Evolutionary conservation across 495 filamentous ascomycete species (phyloP).

Genomic region (Hypoxylon cercidicola): DNA sequence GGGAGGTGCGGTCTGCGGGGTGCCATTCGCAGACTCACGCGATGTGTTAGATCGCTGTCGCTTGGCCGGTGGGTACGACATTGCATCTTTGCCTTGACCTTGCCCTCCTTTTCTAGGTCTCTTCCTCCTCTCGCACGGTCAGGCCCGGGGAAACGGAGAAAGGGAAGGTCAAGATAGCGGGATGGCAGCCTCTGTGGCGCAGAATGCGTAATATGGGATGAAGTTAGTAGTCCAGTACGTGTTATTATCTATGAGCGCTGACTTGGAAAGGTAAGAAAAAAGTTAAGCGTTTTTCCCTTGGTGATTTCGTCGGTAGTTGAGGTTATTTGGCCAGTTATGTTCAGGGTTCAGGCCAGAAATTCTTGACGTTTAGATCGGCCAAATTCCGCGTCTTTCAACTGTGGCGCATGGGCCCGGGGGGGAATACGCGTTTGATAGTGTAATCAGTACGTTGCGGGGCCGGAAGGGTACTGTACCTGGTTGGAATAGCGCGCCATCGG

Average conservation of each 20-base stretch:
- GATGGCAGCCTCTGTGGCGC: constrained; percentile 4
- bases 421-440: constrained; percentile 12
- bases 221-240: background rate
- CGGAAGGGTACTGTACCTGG: no score
- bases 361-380: constrained; percentile 41
- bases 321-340: constrained; percentile 31
- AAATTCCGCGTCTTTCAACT: constrained; percentile 40
- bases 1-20: constrained; percentile 41
- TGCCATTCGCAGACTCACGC: constrained; percentile 45
- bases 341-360: constrained; percentile 43
- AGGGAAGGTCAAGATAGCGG: background rate
- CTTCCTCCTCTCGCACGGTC: constrained; percentile 27
- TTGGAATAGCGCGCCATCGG: background rate
- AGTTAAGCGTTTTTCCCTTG: constrained; percentile 11
- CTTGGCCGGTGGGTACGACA: constrained; percentile 49
- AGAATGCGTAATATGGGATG: constrained; percentile 1
- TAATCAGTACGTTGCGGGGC: constrained; percentile 14
- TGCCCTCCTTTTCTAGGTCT: constrained; percentile 4
- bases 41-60: constrained; percentile 51
- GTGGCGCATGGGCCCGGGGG: constrained; percentile 36
- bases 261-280: background rate
- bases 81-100: constrained; percentile 42
- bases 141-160: constrained; percentile 15
- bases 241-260: background rate
- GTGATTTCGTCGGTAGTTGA: constrained; percentile 21